phyloP scores from a whole-genome alignment of 768 basidiomycete genomes.

The Pulveroboletus sp. region DNA sequence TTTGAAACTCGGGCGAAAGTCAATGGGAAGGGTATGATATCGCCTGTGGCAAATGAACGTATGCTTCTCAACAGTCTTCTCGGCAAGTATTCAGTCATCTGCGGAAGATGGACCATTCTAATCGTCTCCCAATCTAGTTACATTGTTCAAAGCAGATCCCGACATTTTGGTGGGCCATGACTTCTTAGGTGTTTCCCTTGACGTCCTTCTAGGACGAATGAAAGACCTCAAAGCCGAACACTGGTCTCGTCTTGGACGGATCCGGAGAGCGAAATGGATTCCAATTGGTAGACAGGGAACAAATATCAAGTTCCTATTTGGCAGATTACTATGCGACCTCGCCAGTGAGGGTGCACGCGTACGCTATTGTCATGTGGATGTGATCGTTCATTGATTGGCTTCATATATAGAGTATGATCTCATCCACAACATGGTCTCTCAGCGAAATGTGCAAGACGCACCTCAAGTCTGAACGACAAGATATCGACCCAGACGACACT shows the following conservation, averaged over 20 bases:
- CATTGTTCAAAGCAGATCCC: conserved; percentile 83
- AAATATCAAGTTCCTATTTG: conserved; percentile 78
- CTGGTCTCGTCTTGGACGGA: conserved; percentile 91
- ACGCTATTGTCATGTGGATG: conserved; percentile 11
- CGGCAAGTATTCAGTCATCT: conserved; percentile 38
- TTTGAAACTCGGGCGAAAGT: conserved; percentile 69
- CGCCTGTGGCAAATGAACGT: conserved; percentile 75
- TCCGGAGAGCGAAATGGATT: conserved; percentile 81
- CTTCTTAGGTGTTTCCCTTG: conserved; percentile 84
- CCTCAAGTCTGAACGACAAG: conserved; percentile 80
- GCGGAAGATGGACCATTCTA: background rate
- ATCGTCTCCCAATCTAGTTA: conserved; percentile 37
- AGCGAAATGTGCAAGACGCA: conserved; percentile 95
- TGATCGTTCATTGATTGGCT: background rate
- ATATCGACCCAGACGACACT: conserved; percentile 95
- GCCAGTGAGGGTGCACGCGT: conserved; percentile 94
- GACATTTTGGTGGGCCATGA: conserved; percentile 95
- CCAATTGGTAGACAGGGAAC: conserved; percentile 75
- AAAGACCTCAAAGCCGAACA: conserved; percentile 85
- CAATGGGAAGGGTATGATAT: conserved; percentile 64
- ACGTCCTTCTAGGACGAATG: conserved; percentile 89
- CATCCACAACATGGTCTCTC: conserved; percentile 96
- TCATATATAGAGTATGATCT: conserved; percentile 76
- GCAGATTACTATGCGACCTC: conserved; percentile 86
- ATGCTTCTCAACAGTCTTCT: conserved; percentile 80